Evolutionary conservation across 2,329 filamentous ascomycete genomes (phyloP).

Genomic region (Chlorencoelia australis): DNA sequence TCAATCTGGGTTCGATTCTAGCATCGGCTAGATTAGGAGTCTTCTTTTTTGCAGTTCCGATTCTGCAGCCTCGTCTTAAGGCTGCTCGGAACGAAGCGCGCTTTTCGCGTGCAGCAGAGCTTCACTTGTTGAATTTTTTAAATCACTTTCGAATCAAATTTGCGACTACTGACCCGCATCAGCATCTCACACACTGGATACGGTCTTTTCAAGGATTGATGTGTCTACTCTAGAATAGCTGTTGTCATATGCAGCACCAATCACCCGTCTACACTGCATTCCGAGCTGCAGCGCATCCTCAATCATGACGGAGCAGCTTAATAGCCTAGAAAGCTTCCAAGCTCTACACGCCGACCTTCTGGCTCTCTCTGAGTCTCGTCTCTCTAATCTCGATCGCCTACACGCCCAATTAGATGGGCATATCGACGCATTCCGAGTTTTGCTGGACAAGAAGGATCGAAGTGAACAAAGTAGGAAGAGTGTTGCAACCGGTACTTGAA

Average conservation of each 20-base stretch:
- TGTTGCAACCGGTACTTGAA: slow-evolving; percentile 51
- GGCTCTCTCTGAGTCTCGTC: slow-evolving; percentile 60
- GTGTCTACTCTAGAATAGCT: slow-evolving; percentile 4
- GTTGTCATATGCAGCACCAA: slow-evolving; percentile 12
- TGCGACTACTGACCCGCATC: not conserved
- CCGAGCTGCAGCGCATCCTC: slow-evolving; percentile 16
- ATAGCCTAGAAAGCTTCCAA: slow-evolving; percentile 67
- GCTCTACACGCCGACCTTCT: slow-evolving; percentile 78
- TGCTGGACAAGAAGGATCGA: slow-evolving; percentile 66
- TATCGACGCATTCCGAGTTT: slow-evolving; percentile 55
- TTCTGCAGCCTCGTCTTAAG: too few species aligned
- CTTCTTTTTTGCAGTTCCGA: too few species aligned
- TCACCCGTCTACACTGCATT: slow-evolving; percentile 1
- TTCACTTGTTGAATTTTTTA: too few species aligned
- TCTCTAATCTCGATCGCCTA: slow-evolving; percentile 61
- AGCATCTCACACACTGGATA: not conserved
- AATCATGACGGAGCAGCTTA: slow-evolving; percentile 57
- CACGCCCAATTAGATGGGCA: slow-evolving; percentile 55
- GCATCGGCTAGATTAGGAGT: too few species aligned
- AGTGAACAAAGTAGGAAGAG: slow-evolving; percentile 65
- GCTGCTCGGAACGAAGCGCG: too few species aligned
- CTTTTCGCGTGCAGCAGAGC: too few species aligned
- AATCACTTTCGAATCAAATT: too few species aligned
- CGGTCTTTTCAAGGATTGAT: not conserved
- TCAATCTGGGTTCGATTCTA: too few species aligned